These are phyloP conservation scores for Boletus reticulatus DNA, from an alignment of 768 basidiomycete species.

Conservation along the genomic window DNA sequence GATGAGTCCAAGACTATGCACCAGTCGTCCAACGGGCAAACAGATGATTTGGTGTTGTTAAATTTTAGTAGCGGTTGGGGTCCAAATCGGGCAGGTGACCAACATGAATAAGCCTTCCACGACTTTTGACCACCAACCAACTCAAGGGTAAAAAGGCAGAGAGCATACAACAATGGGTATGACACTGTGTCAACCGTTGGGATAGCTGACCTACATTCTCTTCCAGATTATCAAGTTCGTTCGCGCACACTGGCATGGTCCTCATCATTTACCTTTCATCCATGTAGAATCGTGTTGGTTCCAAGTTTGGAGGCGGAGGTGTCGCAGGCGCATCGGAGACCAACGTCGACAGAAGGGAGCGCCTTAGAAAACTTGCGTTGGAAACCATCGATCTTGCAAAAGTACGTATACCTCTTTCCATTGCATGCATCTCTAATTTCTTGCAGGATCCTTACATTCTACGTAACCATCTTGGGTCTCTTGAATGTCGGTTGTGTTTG, in stretches of 20 bases:
- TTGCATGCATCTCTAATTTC: constrained; percentile 9
- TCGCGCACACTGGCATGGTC: background rate
- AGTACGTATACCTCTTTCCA: constrained; percentile 40
- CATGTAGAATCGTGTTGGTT: constrained; percentile 88
- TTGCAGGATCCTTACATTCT: constrained; percentile 94
- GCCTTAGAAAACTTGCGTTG: constrained; percentile 89
- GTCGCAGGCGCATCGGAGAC: constrained; percentile 94
- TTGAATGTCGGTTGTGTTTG: constrained; percentile 96
- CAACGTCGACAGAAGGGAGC: constrained; percentile 93
- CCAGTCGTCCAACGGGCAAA: too few relatives aligned
- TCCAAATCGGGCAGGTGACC: constrained; percentile 16
- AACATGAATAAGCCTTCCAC: background rate
- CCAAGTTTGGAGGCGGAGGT: constrained; percentile 95
- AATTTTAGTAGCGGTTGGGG: constrained; percentile 8
- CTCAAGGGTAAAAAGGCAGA: background rate
- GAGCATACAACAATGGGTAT: constrained; percentile 30
- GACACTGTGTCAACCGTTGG: background rate
- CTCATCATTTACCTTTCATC: constrained; percentile 2
- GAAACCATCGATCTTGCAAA: constrained; percentile 99
- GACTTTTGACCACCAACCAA: constrained; percentile 5
- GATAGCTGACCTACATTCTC: constrained; percentile 7
- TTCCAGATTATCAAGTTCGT: constrained; percentile 66
- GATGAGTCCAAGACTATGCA: background rate
- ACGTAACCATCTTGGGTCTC: constrained; percentile 95
- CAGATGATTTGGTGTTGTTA: background rate